phyloP scores from a whole-genome alignment of 2,329 filamentous ascomycete species.

The Hirsutella minnesotensis region DNA sequence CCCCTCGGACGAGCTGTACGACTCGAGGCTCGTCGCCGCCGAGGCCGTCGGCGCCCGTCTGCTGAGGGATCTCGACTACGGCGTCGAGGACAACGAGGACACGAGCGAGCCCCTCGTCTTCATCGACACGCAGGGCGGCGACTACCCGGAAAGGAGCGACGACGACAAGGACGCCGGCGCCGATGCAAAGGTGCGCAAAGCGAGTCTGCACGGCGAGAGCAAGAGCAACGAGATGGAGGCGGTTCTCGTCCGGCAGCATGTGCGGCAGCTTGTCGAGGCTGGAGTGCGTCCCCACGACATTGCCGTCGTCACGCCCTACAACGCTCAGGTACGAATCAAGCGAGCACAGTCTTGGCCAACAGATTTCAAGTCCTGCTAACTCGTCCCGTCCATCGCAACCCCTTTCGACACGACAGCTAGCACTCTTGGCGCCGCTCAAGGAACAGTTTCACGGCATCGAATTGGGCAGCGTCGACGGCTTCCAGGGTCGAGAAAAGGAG shows the following conservation, averaged over 20 bases:
- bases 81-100: slow-evolving; percentile 70
- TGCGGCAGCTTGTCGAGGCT: slow-evolving; percentile 61
- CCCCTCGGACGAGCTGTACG: slow-evolving; percentile 81
- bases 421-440: slow-evolving; percentile 68
- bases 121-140: slow-evolving; percentile 90
- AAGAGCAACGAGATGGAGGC: slow-evolving; percentile 93
- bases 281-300: slow-evolving; percentile 77
- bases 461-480: slow-evolving; percentile 92
- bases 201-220: slow-evolving; percentile 43
- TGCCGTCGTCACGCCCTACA: slow-evolving; percentile 91
- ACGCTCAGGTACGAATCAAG: slow-evolving; percentile 57
- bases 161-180: slow-evolving; percentile 46
- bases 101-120: slow-evolving; percentile 82
- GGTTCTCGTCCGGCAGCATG: slow-evolving; percentile 65
- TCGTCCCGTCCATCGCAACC: background rate
- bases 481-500: slow-evolving; percentile 95
- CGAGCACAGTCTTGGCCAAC: background rate
- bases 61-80: slow-evolving; percentile 66
- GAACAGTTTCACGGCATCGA: slow-evolving; percentile 76
- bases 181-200: slow-evolving; percentile 28
- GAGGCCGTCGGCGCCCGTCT: slow-evolving; percentile 65
- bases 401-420: slow-evolving; percentile 42
- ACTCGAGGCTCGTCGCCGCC: slow-evolving; percentile 67
- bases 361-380: background rate
- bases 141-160: slow-evolving; percentile 74